A percentile compares a stretch with the other conserved stretches of the same genome.
phyloP scores from a whole-genome alignment of 345 rosid species.

The Boechera divaricarpa region DNA sequence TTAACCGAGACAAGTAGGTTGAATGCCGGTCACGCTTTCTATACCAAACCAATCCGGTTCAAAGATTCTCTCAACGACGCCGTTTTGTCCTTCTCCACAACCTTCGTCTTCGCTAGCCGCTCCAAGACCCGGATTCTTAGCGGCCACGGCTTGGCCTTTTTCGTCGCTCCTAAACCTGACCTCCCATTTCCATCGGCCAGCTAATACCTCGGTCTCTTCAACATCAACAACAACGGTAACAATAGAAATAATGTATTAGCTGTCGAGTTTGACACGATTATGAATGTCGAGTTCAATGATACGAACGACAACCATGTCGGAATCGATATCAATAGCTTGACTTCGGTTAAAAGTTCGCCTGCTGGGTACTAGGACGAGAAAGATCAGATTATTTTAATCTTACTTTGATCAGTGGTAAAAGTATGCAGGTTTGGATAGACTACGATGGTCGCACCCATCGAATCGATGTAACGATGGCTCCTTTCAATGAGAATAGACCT shows the following conservation, averaged over 20 bases:
- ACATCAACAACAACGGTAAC: slow-evolving; percentile 39
- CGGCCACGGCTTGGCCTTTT: slow-evolving; percentile 56
- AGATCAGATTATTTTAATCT: slow-evolving; percentile 39
- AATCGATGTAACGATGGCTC: slow-evolving; percentile 60
- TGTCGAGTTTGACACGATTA: slow-evolving; percentile 57
- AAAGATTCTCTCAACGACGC: slow-evolving; percentile 50
- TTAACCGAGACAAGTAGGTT: slow-evolving; percentile 54
- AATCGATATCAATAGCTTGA: slow-evolving; percentile 51
- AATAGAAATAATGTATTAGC: slow-evolving; percentile 51
- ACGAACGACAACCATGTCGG: slow-evolving; percentile 54
- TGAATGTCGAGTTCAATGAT: slow-evolving; percentile 31
- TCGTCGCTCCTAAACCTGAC: slow-evolving; percentile 46
- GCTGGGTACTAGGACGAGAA: slow-evolving; percentile 44
- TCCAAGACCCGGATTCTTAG: slow-evolving; percentile 16
- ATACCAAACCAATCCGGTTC: slow-evolving; percentile 53
- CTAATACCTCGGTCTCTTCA: slow-evolving; percentile 51
- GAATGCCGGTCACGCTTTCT: slow-evolving; percentile 69
- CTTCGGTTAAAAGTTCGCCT: slow-evolving; percentile 24
- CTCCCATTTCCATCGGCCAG: slow-evolving; percentile 18
- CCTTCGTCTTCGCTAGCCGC: slow-evolving; percentile 58
- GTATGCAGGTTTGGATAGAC: slow-evolving; percentile 72
- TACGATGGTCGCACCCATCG: slow-evolving; percentile 57
- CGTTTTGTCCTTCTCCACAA: slow-evolving; percentile 56
- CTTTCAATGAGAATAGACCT: slow-evolving; percentile 46
- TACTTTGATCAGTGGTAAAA: slow-evolving; percentile 51